phyloP scores from a whole-genome alignment of 2,329 filamentous ascomycete genomes.

The Talaromyces sp. region DNA sequence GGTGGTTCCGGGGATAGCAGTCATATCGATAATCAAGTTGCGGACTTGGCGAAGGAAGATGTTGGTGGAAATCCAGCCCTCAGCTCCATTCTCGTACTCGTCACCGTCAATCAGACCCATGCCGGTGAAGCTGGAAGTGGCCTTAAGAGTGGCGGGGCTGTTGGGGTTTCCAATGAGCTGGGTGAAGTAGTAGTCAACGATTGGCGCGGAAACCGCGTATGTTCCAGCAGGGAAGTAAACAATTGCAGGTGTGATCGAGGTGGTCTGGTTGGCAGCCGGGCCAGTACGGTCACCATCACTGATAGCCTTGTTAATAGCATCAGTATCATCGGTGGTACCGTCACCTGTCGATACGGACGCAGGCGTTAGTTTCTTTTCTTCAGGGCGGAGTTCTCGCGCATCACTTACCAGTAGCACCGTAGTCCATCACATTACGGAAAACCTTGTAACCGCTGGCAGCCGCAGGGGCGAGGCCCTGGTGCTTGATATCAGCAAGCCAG shows the following conservation, averaged over 20 bases:
- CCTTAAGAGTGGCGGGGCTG: constrained; percentile 51
- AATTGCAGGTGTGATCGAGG: constrained; percentile 49
- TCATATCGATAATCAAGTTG: constrained; percentile 60
- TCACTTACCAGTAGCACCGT: constrained; percentile 24
- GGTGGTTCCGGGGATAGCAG: constrained; percentile 25
- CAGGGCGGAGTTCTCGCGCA: background rate
- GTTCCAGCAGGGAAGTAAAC: constrained; percentile 58
- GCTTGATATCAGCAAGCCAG: constrained; percentile 28
- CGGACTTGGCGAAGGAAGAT: constrained; percentile 62
- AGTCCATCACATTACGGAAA: constrained; percentile 20
- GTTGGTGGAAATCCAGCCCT: constrained; percentile 46
- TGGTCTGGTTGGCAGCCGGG: constrained; percentile 32
- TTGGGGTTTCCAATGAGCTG: constrained; percentile 60
- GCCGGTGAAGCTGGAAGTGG: constrained; percentile 48
- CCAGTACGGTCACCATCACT: constrained; percentile 41
- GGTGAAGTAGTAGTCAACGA: constrained; percentile 61
- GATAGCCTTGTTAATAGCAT: constrained; percentile 49
- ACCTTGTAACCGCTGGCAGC: constrained; percentile 10
- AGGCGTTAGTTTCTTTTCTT: background rate
- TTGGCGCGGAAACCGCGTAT: constrained; percentile 53
- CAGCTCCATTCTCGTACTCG: constrained; percentile 41
- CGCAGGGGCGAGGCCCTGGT: constrained; percentile 23
- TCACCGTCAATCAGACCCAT: constrained; percentile 56
- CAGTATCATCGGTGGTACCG: constrained; percentile 52
- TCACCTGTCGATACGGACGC: constrained; percentile 29